Evolutionary conservation across 164 flowering plant genomes (phyloP).

Genomic region (Aristolochia californica): DNA sequence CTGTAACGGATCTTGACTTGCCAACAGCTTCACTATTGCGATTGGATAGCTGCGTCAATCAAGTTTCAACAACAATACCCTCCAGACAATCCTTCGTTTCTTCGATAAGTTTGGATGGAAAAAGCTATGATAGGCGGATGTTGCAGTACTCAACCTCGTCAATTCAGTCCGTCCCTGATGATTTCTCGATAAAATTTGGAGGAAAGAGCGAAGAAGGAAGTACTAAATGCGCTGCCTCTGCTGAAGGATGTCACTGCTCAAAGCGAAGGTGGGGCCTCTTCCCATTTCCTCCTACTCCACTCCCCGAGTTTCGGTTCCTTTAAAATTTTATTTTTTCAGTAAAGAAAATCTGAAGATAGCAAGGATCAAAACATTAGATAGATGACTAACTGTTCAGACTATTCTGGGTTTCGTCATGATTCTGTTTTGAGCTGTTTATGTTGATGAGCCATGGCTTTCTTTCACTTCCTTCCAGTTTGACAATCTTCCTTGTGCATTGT

Average conservation of each 20-base stretch:
- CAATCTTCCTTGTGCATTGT: not conserved
- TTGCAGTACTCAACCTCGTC: slow-evolving; percentile 6
- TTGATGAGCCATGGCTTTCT: too few relatives aligned
- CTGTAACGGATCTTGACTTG: slow-evolving; percentile 2
- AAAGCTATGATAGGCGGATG: slow-evolving; percentile 4
- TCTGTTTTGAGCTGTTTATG: too few relatives aligned
- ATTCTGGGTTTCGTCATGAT: too few relatives aligned
- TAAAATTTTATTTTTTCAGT: too few relatives aligned
- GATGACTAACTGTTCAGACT: too few relatives aligned
- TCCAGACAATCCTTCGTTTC: slow-evolving; percentile 5
- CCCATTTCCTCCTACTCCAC: not conserved
- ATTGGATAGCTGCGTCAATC: slow-evolving; percentile 1
- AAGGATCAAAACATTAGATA: too few relatives aligned
- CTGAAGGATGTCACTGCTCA: slow-evolving; percentile 29
- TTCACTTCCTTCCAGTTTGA: not conserved
- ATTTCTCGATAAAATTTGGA: slow-evolving; percentile 10
- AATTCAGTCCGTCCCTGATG: slow-evolving; percentile 3
- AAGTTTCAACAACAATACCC: not conserved
- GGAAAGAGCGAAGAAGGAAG: slow-evolving; percentile 11
- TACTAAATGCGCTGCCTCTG: slow-evolving; percentile 12
- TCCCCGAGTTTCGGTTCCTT: too few relatives aligned
- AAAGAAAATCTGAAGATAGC: too few relatives aligned
- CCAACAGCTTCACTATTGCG: slow-evolving; percentile 1
- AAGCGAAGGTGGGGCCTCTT: slow-evolving; percentile 17
- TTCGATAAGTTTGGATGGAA: slow-evolving; percentile 11